Percentiles rank a stretch among this genome's conserved stretches.
Conservation (phyloP, 768 basidiomycete species). For the Pisolithus microcarpus region DNA sequence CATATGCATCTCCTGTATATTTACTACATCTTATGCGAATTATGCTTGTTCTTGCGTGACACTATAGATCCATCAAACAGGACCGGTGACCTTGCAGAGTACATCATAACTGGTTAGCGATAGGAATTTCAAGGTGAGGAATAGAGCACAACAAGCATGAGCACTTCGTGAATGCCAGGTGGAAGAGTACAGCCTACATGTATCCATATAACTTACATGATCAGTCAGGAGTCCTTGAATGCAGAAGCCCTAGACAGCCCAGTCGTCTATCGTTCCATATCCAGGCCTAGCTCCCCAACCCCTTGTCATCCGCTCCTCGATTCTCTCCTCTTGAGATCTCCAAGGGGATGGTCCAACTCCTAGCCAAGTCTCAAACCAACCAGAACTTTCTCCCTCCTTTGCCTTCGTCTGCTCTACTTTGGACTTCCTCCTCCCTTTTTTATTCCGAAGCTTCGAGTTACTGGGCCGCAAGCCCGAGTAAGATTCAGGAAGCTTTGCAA, state of each 20-base stretch:
- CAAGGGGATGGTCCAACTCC: conserved; percentile 13
- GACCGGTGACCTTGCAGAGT: neutral
- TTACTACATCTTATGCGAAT: conserved; percentile 6
- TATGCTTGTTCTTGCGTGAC: conserved; percentile 10
- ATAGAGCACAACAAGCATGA: neutral
- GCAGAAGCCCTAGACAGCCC: conserved; percentile 37
- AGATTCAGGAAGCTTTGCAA: conserved; percentile 67
- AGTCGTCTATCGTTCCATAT: conserved; percentile 44
- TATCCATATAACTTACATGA: conserved; percentile 10
- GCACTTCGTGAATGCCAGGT: neutral
- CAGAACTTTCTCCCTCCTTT: conserved; percentile 15
- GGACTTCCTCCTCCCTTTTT: conserved; percentile 24
- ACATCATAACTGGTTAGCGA: neutral
- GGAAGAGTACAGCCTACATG: conserved; percentile 1
- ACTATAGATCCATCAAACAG: too few species aligned
- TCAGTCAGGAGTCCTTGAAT: neutral
- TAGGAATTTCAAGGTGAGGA: neutral
- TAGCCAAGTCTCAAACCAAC: conserved; percentile 21
- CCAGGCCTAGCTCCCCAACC: conserved; percentile 40
- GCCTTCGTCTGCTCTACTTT: conserved; percentile 29
- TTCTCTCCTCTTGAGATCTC: conserved; percentile 37
- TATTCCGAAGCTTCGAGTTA: conserved; percentile 29
- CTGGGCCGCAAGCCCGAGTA: conserved; percentile 37
- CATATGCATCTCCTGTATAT: conserved; percentile 7
- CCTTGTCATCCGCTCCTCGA: conserved; percentile 47